phyloP scores from a whole-genome alignment of 306 rosid genomes.

The Quercus parvula region DNA sequence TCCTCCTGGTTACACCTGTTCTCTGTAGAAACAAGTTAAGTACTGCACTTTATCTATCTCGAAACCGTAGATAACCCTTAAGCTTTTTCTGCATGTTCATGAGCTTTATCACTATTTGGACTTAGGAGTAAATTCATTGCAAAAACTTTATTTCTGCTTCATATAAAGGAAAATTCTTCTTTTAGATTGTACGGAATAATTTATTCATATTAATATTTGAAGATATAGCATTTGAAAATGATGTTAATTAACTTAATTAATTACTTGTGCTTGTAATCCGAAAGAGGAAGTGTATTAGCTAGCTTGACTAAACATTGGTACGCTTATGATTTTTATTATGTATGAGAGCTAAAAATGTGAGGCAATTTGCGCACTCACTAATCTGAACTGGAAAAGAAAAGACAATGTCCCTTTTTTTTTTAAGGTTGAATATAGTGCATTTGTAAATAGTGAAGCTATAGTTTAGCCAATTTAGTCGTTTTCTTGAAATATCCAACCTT shows the following conservation, averaged over 20 bases:
- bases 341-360: not conserved
- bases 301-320: too few species aligned
- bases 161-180: not conserved
- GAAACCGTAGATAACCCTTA: not conserved
- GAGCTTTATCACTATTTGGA: not conserved
- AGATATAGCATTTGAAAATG: not conserved
- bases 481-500: not conserved
- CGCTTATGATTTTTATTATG: too few species aligned
- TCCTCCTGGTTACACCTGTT: slow-evolving; percentile 96
- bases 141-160: not conserved
- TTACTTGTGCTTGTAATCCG: not conserved
- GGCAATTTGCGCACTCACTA: not conserved
- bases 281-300: not conserved
- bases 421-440: not conserved
- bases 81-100: not conserved
- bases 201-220: not conserved
- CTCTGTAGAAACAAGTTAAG: slow-evolving; percentile 57
- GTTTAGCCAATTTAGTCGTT: not conserved
- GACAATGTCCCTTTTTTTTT: not conserved
- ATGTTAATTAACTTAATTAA: not conserved
- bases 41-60: not conserved
- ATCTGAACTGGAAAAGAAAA: not conserved
- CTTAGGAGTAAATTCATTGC: not conserved
- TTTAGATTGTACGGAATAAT: too few species aligned
- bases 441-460: not conserved